Base-by-base conservation (phyloP, 208 protist genomes). In the Perkinsela sp. region DNA sequence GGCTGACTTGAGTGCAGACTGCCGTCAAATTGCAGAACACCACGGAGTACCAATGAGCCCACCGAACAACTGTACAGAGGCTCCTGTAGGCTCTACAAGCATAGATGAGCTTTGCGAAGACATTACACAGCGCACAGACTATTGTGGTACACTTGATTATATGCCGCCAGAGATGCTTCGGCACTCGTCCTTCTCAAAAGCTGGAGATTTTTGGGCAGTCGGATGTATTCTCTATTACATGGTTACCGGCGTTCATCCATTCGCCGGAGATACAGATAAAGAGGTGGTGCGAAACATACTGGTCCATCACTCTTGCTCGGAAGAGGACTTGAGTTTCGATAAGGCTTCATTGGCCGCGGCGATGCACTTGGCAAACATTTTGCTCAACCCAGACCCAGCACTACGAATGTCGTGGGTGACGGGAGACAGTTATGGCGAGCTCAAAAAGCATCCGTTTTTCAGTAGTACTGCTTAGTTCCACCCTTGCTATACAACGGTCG, bases 121-220 rank as follows among this genome's bases (percentile, higher is more conserved):
- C 22, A 22, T 6, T n/a, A 78, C 88, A 68, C 86, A 81, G 40
- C 73, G 90, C 31, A 83, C 77, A 32, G 80, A 83, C 28, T 89
- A 83, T 67, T 91, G 85, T 66, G 88, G 88, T 28, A 93, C 88
- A 15, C 76, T 82, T 66, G 75, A 78, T 30, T 93, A 84, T 71
- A 90, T 93, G 85, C 85, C 88, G 2, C 88, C 88, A 0, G 88
- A 93, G 70, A 89, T 93, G 29, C 76, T 93, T 31, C 67, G 77
- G 1, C 79, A 90, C 57, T 75, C 72, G 32, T 84, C 83, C 66
- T 92, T 92, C 68, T 86, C 85, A 13, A 88, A 88, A 48, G 81
- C 82, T 2, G 86, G 90, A 2, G 88, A 93, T 72, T 90, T 93
- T 82, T 93, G 88, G 88, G 80, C 85, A 0, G 65, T 93, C 65